phyloP scores from a whole-genome alignment of 345 rosid genomes.

The Mangifera indica region DNA sequence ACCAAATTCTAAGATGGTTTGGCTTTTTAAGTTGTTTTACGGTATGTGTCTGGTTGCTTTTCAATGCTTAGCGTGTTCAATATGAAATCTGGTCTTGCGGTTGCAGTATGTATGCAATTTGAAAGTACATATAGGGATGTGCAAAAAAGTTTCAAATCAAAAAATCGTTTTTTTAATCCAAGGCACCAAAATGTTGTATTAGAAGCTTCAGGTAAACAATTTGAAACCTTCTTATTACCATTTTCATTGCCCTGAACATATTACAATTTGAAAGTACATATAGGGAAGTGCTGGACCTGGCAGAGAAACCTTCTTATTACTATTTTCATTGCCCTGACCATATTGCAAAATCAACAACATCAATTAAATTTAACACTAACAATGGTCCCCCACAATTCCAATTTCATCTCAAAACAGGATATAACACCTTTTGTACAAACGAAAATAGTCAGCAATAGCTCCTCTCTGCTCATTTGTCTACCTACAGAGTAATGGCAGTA shows the following conservation, averaged over 20 bases:
- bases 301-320: slow-evolving; percentile 67
- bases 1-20: too few species aligned
- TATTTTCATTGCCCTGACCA: slow-evolving; percentile 80
- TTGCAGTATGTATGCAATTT: too few species aligned
- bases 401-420: not conserved
- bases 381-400: slow-evolving; percentile 6
- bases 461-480: slow-evolving; percentile 88
- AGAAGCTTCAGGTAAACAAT: slow-evolving; percentile 22
- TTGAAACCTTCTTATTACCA: slow-evolving; percentile 66
- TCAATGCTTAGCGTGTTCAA: too few species aligned
- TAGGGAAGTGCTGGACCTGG: slow-evolving; percentile 65
- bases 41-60: too few species aligned
- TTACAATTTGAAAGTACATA: slow-evolving; percentile 89
- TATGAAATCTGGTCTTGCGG: too few species aligned
- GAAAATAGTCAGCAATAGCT: slow-evolving; percentile 86
- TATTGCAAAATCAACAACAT: slow-evolving; percentile 17
- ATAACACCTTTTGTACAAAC: slow-evolving; percentile 70
- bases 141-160: too few species aligned
- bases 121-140: too few species aligned
- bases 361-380: not conserved
- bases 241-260: slow-evolving; percentile 78
- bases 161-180: slow-evolving; percentile 19
- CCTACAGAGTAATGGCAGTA: slow-evolving; percentile 37
- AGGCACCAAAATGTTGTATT: not conserved
- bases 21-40: too few species aligned